Percentiles rank a stretch among this genome's conserved stretches.
phyloP scores from a whole-genome alignment of 352 stramenopile species.

The Phytophthora meadii region DNA sequence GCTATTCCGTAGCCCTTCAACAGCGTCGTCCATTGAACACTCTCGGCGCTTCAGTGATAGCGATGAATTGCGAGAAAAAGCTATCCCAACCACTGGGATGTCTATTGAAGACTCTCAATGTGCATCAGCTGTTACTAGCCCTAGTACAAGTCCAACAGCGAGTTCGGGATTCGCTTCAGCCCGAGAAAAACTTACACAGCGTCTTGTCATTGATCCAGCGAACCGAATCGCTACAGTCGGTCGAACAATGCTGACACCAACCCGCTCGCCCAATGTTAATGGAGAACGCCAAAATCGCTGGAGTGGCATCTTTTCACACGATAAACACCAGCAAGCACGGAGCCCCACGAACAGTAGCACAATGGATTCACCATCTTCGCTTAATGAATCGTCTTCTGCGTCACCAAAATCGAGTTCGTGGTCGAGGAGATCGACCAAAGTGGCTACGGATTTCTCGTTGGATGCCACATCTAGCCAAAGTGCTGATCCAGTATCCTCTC shows the following conservation, averaged over 20 bases:
- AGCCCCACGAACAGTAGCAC: constrained; percentile 37
- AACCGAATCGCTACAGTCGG: constrained; percentile 23
- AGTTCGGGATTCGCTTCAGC: constrained; percentile 16
- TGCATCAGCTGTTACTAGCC: constrained; percentile 14
- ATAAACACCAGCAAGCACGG: constrained; percentile 42
- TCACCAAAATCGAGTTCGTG: constrained; percentile 21
- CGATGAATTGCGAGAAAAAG: constrained; percentile 26
- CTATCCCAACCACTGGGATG: neutral
- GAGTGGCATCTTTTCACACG: constrained; percentile 41
- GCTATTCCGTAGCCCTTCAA: constrained; percentile 40
- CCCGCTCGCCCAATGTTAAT: constrained; percentile 22
- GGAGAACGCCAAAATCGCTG: constrained; percentile 39
- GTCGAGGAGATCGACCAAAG: constrained; percentile 25
- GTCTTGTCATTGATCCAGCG: constrained; percentile 41
- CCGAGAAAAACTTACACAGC: constrained; percentile 41
- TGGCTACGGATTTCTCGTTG: constrained; percentile 15
- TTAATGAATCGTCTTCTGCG: constrained; percentile 8
- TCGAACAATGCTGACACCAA: constrained; percentile 35
- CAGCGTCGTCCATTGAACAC: constrained; percentile 22
- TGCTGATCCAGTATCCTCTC: constrained; percentile 13
- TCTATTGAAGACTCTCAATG: constrained; percentile 1
- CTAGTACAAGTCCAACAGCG: constrained; percentile 20
- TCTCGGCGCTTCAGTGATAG: constrained; percentile 23
- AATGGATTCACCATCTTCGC: constrained; percentile 14
- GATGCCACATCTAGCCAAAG: constrained; percentile 4